A percentile compares a stretch with the other conserved stretches of the same genome.
phyloP scores from a whole-genome alignment of 2,329 filamentous ascomycete species.

The Fusarium algeriense region DNA sequence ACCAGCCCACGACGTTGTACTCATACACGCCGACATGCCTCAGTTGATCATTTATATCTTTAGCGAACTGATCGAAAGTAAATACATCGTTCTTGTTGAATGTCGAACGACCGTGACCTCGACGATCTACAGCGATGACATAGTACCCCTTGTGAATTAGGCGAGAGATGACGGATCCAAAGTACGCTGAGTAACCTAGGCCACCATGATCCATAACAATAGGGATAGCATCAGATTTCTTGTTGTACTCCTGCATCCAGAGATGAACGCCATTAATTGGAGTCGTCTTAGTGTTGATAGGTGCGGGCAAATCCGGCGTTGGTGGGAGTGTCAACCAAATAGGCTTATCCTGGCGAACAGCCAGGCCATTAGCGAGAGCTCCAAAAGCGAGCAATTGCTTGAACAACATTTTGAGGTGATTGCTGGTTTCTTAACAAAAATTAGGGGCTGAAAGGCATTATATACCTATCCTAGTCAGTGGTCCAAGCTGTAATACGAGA shows the following conservation, averaged over 20 bases:
- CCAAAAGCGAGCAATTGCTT: conserved; percentile 17
- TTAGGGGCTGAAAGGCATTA: neutral
- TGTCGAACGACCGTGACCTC: conserved; percentile 57
- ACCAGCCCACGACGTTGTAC: conserved; percentile 57
- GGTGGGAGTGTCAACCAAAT: conserved; percentile 53
- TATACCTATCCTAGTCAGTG: conserved; percentile 3
- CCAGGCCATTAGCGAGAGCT: conserved; percentile 35
- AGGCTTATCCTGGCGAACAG: conserved; percentile 44
- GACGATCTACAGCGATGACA: conserved; percentile 56
- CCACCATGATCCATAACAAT: conserved; percentile 57
- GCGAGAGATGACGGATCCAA: conserved; percentile 53
- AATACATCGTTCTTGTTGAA: conserved; percentile 53
- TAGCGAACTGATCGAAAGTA: conserved; percentile 55
- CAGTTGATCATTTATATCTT: conserved; percentile 52
- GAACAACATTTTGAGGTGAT: conserved; percentile 14
- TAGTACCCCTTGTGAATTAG: conserved; percentile 51
- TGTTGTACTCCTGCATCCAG: conserved; percentile 58
- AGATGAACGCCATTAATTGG: conserved; percentile 55
- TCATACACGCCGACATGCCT: conserved; percentile 45
- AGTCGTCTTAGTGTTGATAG: conserved; percentile 48
- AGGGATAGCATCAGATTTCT: conserved; percentile 49
- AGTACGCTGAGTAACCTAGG: conserved; percentile 58
- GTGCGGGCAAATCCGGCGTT: conserved; percentile 54
- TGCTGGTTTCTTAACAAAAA: rapidly evolving
- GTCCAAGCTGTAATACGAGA: conserved; percentile 21